These are phyloP conservation scores for Closterium sp. DNA, from an alignment of 139 green algal species.

Conservation along the genomic window DNA sequence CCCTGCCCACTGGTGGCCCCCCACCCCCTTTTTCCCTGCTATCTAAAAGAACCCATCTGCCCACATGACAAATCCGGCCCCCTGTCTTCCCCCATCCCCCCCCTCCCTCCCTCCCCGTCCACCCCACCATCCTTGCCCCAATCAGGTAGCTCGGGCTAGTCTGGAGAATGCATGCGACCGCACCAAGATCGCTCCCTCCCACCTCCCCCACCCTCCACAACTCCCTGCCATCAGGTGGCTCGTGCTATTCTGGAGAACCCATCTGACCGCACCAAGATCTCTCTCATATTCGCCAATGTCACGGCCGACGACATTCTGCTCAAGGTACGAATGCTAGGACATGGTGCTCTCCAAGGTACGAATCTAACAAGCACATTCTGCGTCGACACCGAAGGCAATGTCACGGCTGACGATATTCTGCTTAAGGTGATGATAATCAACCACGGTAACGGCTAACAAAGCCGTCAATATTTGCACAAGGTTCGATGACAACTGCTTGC, in stretches of 20 bases:
- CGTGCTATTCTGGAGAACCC: slow-evolving; percentile 71
- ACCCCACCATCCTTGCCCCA: neutral
- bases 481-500: too few species aligned
- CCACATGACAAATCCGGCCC: too few species aligned
- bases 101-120: neutral
- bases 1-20: too few species aligned
- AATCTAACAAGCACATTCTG: too few species aligned
- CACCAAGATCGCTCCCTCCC: slow-evolving; percentile 55
- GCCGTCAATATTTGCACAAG: too few species aligned
- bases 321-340: neutral
- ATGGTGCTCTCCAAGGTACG: too few species aligned
- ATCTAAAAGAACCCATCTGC: too few species aligned
- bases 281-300: slow-evolving; percentile 84
- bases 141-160: slow-evolving; percentile 47
- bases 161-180: slow-evolving; percentile 65
- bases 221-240: slow-evolving; percentile 15
- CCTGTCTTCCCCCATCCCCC: too few species aligned
- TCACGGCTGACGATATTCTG: too few species aligned
- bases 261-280: slow-evolving; percentile 56
- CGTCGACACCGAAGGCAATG: too few species aligned
- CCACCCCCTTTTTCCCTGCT: neutral
- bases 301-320: slow-evolving; percentile 89
- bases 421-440: too few species aligned
- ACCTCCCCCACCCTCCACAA: neutral
- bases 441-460: too few species aligned